A percentile compares a stretch with the other conserved stretches of the same genome.
Conservation (phyloP, 1,139 yeast species). For the Yamadazyma aaseri region DNA sequence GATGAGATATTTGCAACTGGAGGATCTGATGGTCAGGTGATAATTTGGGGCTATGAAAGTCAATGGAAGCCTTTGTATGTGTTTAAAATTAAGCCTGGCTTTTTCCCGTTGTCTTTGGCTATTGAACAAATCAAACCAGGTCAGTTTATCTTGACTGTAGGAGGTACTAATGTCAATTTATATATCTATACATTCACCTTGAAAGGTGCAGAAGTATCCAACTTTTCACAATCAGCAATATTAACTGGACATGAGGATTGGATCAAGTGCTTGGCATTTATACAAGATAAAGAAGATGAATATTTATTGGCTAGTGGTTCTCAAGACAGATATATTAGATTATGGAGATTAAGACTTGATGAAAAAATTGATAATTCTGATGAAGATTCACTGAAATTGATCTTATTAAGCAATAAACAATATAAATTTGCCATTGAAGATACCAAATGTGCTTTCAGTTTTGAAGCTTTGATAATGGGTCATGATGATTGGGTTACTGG, state of each 20-base stretch:
- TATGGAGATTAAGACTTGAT: conserved; percentile 72
- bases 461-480: conserved; percentile 94
- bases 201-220: conserved; percentile 22
- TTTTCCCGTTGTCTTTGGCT: conserved; percentile 66
- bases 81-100: conserved; percentile 45
- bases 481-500: conserved; percentile 98
- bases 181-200: conserved; percentile 49
- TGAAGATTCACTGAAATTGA: conserved; percentile 53
- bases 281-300: conserved; percentile 44
- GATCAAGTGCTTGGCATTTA: conserved; percentile 73
- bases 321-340: conserved; percentile 83
- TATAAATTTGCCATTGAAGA: conserved; percentile 46
- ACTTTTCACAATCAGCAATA: conserved; percentile 41
- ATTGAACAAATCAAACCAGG: conserved; percentile 40
- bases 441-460: conserved; percentile 56
- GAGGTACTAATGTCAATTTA: conserved; percentile 69
- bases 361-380: conserved; percentile 57
- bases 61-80: conserved; percentile 10
- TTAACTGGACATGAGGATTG: conserved; percentile 93
- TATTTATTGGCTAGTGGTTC: conserved; percentile 80
- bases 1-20: conserved; percentile 54
- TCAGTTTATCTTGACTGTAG: conserved; percentile 65
- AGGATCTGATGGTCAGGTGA: conserved; percentile 60
- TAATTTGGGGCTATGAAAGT: conserved; percentile 43
- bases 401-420: conserved; percentile 63